A percentile compares a stretch with the other conserved stretches of the same genome.
These are phyloP conservation scores for Cutaneotrichosporon mucoides DNA, from an alignment of 1,284 basidiomycete genomes.

Conservation along the genomic window DNA sequence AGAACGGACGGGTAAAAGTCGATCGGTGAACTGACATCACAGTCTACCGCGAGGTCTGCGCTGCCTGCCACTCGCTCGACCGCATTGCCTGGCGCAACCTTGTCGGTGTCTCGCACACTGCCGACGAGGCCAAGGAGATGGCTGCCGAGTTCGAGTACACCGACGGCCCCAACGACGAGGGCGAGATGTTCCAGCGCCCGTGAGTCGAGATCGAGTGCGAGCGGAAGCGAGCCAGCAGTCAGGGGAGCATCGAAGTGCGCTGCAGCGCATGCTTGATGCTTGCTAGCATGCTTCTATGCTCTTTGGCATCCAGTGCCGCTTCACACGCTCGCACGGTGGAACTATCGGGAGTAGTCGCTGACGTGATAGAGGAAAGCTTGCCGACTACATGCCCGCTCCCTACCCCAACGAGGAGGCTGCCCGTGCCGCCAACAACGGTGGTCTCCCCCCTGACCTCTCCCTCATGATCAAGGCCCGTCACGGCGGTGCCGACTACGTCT, in stretches of 20 bases:
- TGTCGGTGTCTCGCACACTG: constrained; percentile 95
- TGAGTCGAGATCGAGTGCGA: constrained; percentile 52
- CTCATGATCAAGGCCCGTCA: constrained; percentile 98
- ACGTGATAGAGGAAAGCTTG: constrained; percentile 50
- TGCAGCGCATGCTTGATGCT: no score
- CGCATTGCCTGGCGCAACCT: constrained; percentile 99
- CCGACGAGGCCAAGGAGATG: constrained; percentile 84
- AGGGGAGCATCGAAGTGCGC: no score
- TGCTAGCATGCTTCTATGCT: background rate
- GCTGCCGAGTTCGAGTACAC: constrained; percentile 96
- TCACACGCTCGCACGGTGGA: no score
- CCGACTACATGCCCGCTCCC: constrained; percentile 93
- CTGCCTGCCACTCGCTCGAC: constrained; percentile 97
- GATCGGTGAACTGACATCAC: constrained; percentile 1
- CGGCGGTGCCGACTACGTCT: constrained; percentile 94
- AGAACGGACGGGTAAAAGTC: background rate
- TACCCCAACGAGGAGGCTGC: constrained; percentile 99
- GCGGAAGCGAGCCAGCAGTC: no score
- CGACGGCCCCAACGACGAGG: constrained; percentile 91
- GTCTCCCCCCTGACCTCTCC: constrained; percentile 93
- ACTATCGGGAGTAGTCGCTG: background rate
- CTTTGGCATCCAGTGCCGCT: background rate
- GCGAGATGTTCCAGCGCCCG: constrained; percentile 98
- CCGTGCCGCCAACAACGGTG: constrained; percentile 79
- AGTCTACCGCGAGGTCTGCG: constrained; percentile 98